Evolutionary conservation across 495 filamentous ascomycete genomes (phyloP).

Genomic region (Parathielavia hyrcaniae): DNA sequence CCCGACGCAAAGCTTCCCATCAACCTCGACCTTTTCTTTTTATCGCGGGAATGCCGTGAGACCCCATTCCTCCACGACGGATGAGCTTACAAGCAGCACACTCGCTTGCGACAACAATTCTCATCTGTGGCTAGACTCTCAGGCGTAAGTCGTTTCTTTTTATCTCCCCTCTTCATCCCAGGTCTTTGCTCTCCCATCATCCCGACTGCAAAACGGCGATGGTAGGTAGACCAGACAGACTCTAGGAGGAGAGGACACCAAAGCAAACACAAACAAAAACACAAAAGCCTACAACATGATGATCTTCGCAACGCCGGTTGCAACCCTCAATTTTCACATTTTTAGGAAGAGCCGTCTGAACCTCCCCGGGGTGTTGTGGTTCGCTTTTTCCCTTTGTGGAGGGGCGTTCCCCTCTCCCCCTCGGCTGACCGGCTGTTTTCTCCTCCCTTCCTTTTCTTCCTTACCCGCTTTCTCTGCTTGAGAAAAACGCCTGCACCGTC

Average conservation of each 20-base stretch:
- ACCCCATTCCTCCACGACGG: no score
- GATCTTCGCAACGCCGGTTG: constrained; percentile 45
- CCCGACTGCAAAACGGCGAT: no score
- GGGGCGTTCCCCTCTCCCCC: constrained; percentile 6
- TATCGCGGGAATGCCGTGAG: no score
- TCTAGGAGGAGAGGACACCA: no score
- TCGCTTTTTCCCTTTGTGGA: neutral
- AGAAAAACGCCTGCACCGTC: constrained; percentile 40
- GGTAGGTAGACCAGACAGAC: no score
- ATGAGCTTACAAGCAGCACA: no score
- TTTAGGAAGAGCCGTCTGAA: constrained; percentile 52
- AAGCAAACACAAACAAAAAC: neutral
- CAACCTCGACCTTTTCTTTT: no score
- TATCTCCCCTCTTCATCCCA: neutral
- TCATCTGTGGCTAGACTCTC: no score
- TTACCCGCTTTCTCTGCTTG: constrained; percentile 1
- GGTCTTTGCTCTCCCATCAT: neutral
- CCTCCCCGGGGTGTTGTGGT: constrained; percentile 22
- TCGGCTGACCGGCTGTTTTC: constrained; percentile 14
- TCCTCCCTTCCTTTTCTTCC: constrained; percentile 6
- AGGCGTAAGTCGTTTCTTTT: neutral
- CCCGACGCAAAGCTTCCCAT: no score
- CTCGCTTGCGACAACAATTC: no score
- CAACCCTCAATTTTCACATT: constrained; percentile 35
- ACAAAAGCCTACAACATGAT: constrained; percentile 34